A percentile compares a stretch with the other conserved stretches of the same genome.
phyloP scores from a whole-genome alignment of 2,329 filamentous ascomycete genomes.

The Aspergillus intermedius region DNA sequence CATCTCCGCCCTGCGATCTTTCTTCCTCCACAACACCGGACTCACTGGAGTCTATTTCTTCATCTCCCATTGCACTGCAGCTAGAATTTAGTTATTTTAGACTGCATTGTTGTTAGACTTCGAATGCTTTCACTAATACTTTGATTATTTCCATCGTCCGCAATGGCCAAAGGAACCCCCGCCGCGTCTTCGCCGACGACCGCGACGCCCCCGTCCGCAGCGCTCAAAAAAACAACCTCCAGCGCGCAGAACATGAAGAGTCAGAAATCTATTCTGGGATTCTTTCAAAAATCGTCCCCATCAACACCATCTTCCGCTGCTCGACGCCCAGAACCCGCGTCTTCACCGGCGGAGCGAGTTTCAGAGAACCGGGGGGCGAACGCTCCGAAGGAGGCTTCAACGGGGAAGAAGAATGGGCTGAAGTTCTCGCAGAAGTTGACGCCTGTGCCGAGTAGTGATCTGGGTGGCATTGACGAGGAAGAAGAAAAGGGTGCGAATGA shows the following conservation, averaged over 20 bases:
- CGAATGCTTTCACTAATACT: not conserved
- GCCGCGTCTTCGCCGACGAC: slow-evolving; percentile 28
- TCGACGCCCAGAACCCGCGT: slow-evolving; percentile 27
- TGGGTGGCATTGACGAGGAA: slow-evolving; percentile 61
- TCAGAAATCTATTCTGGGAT: slow-evolving; percentile 68
- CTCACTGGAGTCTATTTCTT: not conserved
- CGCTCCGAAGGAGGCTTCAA: slow-evolving; percentile 22
- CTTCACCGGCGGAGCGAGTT: slow-evolving; percentile 30
- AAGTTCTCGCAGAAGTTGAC: slow-evolving; percentile 51
- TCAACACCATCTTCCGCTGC: slow-evolving; percentile 33
- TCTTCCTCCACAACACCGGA: slow-evolving; percentile 6
- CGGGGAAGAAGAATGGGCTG: slow-evolving; percentile 37
- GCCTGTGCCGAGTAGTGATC: slow-evolving; percentile 76
- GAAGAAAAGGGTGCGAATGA: slow-evolving; percentile 40
- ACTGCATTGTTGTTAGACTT: not conserved
- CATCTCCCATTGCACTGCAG: not conserved
- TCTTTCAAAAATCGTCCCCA: slow-evolving; percentile 60
- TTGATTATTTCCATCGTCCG: slow-evolving; percentile 5
- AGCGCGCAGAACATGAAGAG: slow-evolving; percentile 48
- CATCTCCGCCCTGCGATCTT: slow-evolving; percentile 4
- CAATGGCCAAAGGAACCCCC: slow-evolving; percentile 34
- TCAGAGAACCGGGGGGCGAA: slow-evolving; percentile 23
- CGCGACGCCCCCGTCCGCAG: slow-evolving; percentile 30
- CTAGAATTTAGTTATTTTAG: too few species aligned
- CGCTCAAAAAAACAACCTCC: slow-evolving; percentile 36